phyloP scores from a whole-genome alignment of 495 filamentous ascomycete genomes.

The Penicillium malachiteum region DNA sequence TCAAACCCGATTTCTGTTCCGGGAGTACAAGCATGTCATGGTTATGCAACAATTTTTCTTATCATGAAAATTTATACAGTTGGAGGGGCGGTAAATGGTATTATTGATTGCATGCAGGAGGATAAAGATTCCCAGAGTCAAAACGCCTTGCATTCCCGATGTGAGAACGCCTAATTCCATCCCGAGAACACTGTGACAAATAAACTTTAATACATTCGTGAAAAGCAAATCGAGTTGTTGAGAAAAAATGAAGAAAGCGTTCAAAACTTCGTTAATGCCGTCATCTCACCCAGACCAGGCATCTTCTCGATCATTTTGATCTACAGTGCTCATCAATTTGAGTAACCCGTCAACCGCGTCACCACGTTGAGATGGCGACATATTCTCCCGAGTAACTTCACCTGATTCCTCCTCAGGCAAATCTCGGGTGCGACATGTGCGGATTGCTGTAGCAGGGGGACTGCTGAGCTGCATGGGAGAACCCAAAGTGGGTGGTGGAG shows the following conservation, averaged over 20 bases:
- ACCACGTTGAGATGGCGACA: slow-evolving; percentile 36
- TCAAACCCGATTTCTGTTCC: neutral
- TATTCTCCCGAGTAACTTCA: slow-evolving; percentile 4
- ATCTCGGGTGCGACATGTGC: slow-evolving; percentile 12
- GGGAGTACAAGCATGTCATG: neutral
- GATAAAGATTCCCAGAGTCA: slow-evolving; percentile 8
- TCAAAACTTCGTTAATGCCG: neutral
- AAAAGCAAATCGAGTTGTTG: neutral
- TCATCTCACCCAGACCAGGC: slow-evolving; percentile 21
- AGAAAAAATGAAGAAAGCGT: neutral
- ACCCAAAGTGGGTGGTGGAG: slow-evolving; percentile 17
- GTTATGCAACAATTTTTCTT: too few relatives aligned
- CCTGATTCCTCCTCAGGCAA: slow-evolving; percentile 12
- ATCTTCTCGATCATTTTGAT: slow-evolving; percentile 18
- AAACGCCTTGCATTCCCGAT: slow-evolving; percentile 17
- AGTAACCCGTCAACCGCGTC: slow-evolving; percentile 44
- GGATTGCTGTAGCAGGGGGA: slow-evolving; percentile 32
- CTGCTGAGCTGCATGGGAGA: slow-evolving; percentile 43
- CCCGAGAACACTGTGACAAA: neutral
- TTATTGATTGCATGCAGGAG: slow-evolving; percentile 20
- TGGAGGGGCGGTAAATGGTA: slow-evolving; percentile 21
- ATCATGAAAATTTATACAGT: too few relatives aligned
- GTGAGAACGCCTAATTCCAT: slow-evolving; percentile 6
- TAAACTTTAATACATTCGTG: neutral
- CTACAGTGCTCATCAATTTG: slow-evolving; percentile 41